Evolutionary conservation across 2,329 filamentous ascomycete species (phyloP), one percentile per base, ranked within the genome.

Genomic region (Fusarium nanum): DNA sequence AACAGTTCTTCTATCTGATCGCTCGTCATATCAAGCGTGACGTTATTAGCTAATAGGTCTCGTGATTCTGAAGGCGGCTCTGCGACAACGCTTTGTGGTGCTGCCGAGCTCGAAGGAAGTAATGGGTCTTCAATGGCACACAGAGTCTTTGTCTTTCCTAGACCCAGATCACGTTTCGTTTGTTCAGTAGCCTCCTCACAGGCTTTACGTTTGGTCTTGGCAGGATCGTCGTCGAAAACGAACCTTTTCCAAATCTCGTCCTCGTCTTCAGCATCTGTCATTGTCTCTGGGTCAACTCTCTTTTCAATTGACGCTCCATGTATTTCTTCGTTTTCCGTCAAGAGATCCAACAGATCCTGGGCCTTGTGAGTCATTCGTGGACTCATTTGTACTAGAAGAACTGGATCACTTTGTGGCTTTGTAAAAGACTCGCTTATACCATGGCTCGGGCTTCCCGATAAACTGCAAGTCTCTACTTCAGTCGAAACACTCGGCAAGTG

Each of bases 221-320:
- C 25, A 13, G 32, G 47, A 60, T 76, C 58, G 11, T 72, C 66
- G 47, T 76, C 73, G 18, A 75, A 68, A 23, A 78, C 54, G 58
- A 78, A 78, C 46, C 34, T 74, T 58, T 73, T 77, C 77, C 73
- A 78, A 9, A 77, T 62, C 40, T 75, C 72, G 23, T 77, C 74
- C 37, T 78, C 73, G 12, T 76, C 73, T 32, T 77, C 69, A 20
- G 70, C 66, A 28, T 63, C 52, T 25, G 22, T 18, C 23, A 13
- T 32, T 20, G n/a, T 22, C 30, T 65, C 42, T 40, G 11, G 40
- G 13, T 20, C 13, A 11, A 60, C 30, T 22, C n/a, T 16, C 13
- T 8, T 34, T 22, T 54, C 22, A 16, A 32, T 44, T 6, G 32
- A 9, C 23, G 20, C 22, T 9, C 11, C 50, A 3, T 46, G 53